These are phyloP conservation scores for Pyrrhoderma lamaoense DNA, from an alignment of 1,284 basidiomycete genomes.

Conservation along the genomic window DNA sequence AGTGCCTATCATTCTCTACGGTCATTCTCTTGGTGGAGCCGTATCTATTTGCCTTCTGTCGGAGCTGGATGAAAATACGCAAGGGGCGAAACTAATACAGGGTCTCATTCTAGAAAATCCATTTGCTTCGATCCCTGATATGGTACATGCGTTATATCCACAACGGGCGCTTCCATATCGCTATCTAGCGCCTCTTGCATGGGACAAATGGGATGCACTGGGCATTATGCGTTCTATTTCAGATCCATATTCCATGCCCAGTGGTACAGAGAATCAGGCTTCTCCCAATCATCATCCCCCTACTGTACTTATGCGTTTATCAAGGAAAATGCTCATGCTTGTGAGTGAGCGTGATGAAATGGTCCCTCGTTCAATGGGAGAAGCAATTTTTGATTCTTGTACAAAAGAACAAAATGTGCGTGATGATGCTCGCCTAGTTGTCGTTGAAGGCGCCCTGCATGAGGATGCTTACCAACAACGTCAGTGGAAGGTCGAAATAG, in stretches of 20 bases:
- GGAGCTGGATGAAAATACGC: constrained; percentile 8
- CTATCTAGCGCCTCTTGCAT: constrained; percentile 36
- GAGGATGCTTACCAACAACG: constrained; percentile 32
- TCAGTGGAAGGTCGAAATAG: constrained; percentile 32
- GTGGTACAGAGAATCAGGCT: constrained; percentile 9
- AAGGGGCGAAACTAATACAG: constrained; percentile 20
- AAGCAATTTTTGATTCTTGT: constrained; percentile 24
- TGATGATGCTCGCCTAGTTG: constrained; percentile 21
- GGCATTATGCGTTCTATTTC: constrained; percentile 22
- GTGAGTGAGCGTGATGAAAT: constrained; percentile 40
- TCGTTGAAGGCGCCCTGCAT: constrained; percentile 29
- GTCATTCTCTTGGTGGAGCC: constrained; percentile 45
- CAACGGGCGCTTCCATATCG: constrained; percentile 44
- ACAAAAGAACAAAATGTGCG: constrained; percentile 7
- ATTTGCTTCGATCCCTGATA: constrained; percentile 41
- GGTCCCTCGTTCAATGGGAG: constrained; percentile 38
- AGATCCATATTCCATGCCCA: neutral
- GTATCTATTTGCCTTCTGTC: constrained; percentile 34
- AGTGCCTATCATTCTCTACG: constrained; percentile 35
- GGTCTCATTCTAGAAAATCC: constrained; percentile 46
- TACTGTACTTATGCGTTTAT: neutral
- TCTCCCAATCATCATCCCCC: constrained; percentile 21
- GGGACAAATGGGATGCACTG: constrained; percentile 42
- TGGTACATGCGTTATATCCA: constrained; percentile 44
- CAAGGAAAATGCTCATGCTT: constrained; percentile 28